phyloP scores from a whole-genome alignment of 2,329 filamentous ascomycete genomes.

The Juglanconis sp. region DNA sequence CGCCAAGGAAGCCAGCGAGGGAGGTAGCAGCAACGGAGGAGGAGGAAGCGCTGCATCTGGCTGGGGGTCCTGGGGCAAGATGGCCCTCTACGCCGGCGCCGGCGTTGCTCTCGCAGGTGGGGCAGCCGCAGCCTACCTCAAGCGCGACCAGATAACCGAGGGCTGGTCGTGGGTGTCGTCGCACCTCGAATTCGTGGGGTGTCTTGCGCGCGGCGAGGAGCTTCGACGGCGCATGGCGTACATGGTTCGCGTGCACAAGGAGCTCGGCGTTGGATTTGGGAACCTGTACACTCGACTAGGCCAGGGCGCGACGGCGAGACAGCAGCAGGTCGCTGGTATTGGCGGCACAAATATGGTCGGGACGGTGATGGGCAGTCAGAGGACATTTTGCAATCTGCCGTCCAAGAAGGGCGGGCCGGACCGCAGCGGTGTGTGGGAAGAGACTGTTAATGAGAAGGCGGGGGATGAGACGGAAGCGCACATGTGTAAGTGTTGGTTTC shows the following conservation, averaged over 20 bases:
- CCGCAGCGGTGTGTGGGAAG: conserved; percentile 55
- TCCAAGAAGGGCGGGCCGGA: conserved; percentile 39
- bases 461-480: conserved; percentile 79
- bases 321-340: conserved; percentile 40
- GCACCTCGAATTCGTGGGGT: conserved; percentile 91
- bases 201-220: conserved; percentile 79
- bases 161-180: conserved; percentile 81
- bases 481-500: conserved; percentile 50
- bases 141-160: conserved; percentile 73
- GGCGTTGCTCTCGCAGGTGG: conserved; percentile 79
- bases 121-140: conserved; percentile 80
- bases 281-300: conserved; percentile 88
- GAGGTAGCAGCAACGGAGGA: conserved; percentile 28
- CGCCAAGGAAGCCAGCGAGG: conserved; percentile 27
- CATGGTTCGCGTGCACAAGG: conserved; percentile 61
- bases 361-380: conserved; percentile 62
- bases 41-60: conserved; percentile 22
- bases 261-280: conserved; percentile 71
- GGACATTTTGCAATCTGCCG: conserved; percentile 88
- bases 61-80: conserved; percentile 81
- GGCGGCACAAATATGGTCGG: conserved; percentile 56
- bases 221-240: conserved; percentile 69
- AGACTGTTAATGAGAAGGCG: conserved; percentile 75
- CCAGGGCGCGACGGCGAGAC: conserved; percentile 55
- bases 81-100: conserved; percentile 82